Base-by-base conservation (phyloP, 345 rosid species). In the Rhodamnia argentea region DNA sequence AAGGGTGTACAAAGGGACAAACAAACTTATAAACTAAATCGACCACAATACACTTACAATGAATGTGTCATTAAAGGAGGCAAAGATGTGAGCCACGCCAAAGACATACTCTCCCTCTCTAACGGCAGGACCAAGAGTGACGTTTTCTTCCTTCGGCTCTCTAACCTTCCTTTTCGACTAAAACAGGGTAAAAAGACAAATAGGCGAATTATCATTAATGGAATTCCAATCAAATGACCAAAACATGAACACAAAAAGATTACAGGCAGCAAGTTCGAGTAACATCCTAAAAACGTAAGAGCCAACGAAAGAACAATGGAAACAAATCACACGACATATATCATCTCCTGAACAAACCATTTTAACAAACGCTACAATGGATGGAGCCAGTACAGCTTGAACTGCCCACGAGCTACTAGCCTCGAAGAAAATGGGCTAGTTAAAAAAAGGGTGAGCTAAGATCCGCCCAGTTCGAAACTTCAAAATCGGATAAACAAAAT, bases 51-150 rank as follows among this genome's bases (percentile, higher is more conserved):
- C 51, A 88, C 95, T 92, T 81, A 96, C 99, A 60, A 96, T 96
- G 91, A 96, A 96, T 20, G 99, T 96, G 87, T 96, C 99, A 83
- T 96, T 96, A 87, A 95, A 96, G 0, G 98, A 96, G 23, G 99
- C 99, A 83, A 93, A 96, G 37, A 95, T 94, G 89, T 95, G 99
- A 24, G 96, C 99, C 9, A 95, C 98, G 0, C 99, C 99, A 10
- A 96, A 95, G 60, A 92, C 98, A 52, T 91, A 89, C 88, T 95
- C 99, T 60, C 98, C 99, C 13, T 95, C 98, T 26, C 93, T 89
- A 42, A 94, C 94, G 44, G 95, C 89, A 14, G 99, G 98, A 40
- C 97, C 98, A 82, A 94, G 98, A 5, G 93, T 94, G 13, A 95
- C 94, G 76, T 87, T 94, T 60, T 96, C 99, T 82, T 94, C 99